phyloP scores from a whole-genome alignment of 164 flowering plant species.

The Macadamia integrifolia region DNA sequence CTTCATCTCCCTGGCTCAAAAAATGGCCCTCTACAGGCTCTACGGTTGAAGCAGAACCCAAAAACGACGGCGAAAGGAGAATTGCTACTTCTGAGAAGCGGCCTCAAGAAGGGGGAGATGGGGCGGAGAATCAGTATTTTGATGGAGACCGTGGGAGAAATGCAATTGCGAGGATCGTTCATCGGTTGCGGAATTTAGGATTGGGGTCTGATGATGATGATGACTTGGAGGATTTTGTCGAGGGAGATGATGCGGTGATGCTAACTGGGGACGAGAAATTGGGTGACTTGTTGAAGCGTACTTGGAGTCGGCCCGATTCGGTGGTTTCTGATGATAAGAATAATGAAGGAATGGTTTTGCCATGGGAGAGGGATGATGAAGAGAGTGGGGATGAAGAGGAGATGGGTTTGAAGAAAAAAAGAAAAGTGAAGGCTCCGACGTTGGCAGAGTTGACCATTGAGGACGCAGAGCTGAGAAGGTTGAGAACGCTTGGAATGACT shows the following conservation, averaged over 20 bases:
- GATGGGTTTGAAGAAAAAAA: constrained; percentile 33
- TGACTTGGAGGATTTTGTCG: constrained; percentile 34
- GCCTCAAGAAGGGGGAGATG: not conserved
- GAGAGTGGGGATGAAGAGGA: constrained; percentile 26
- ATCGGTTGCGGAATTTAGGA: constrained; percentile 66
- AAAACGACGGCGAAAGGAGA: not conserved
- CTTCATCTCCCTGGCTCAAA: constrained; percentile 39
- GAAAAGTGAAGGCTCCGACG: constrained; percentile 51
- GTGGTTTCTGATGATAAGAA: constrained; percentile 33
- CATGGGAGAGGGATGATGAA: constrained; percentile 71
- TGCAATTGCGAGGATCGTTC: constrained; percentile 77
- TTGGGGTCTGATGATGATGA: constrained; percentile 57
- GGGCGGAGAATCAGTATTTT: constrained; percentile 17
- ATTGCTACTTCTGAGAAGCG: not conserved
- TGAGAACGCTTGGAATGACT: constrained; percentile 73
- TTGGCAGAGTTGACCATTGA: constrained; percentile 87
- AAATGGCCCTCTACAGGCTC: constrained; percentile 38
- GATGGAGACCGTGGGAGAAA: constrained; percentile 31
- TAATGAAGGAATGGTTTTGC: constrained; percentile 44
- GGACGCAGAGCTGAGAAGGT: constrained; percentile 75
- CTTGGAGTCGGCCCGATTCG: constrained; percentile 77
- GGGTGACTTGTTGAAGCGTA: constrained; percentile 74
- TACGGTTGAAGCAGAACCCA: not conserved
- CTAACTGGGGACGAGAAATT: constrained; percentile 58
- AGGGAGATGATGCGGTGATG: constrained; percentile 16